Evolutionary conservation across 176 grass and related monocot genomes (phyloP), one percentile per base, ranked within the genome.

Genomic region (Raddia guianensis): DNA sequence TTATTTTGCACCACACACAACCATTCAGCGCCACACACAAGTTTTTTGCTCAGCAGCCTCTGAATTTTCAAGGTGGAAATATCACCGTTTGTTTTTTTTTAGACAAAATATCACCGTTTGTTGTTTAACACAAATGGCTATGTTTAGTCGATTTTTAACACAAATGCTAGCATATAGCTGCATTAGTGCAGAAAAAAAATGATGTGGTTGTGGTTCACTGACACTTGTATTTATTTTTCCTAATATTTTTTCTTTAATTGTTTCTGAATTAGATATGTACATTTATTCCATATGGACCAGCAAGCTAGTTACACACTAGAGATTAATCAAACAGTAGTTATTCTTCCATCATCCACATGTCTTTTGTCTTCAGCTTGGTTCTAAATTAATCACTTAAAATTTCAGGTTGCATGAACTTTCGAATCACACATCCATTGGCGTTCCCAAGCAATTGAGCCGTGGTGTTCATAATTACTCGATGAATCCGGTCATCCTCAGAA

Each of bases 401-500:
- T 57, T 86, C 40, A 56, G 57, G 66, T 71, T 85, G 61, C 34
- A 73, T 40, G 75, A 56, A 20, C 61, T 8, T 54, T 40, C 46
- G 13, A 42, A 13, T 47, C 18, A 0, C 1, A 0, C 62, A 5
- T 35, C 12, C 34, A 79, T 45, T 37, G 34, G 34, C 60, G 15
- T 44, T 71, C 46, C 19, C 73, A 2, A 11, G 37, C 10, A 12
- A 71, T 6, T 37, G 12, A 21, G 18, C 56, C 68, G 8, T 21
- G 8, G 37, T 37, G 19, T 66, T 89, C 60, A 92, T 27, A 27
- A 27, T 79, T 81, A 85, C 88, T 98, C 95, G 50, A 98, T 85
- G 86, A 90, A 98, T 12, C 95, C 88, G 16, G 95, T 98, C 83
- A 89, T 84, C 66, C 55, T 79, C 45, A 94, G 95, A 8, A 91